Evolutionary conservation across 805 yeast species (phyloP).

Genomic region (Clavispora santaluciae): DNA sequence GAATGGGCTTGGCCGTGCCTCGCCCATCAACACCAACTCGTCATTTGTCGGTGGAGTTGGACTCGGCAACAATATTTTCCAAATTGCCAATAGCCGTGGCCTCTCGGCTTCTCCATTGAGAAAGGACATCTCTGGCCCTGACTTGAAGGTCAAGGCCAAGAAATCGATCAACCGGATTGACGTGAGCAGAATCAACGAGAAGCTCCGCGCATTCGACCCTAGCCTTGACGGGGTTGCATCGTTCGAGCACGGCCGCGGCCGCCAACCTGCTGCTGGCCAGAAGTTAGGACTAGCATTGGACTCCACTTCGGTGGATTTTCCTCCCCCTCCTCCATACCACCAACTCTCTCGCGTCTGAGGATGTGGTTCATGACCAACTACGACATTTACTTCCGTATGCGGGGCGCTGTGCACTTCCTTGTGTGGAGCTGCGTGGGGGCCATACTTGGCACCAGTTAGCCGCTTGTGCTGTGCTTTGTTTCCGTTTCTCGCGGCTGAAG

Average conservation of each 20-base stretch:
- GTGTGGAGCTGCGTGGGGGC: too few relatives aligned
- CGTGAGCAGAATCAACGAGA: conserved; percentile 23
- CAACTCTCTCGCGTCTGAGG: conserved; percentile 10
- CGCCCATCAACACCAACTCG: conserved; percentile 18
- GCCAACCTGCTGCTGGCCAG: neutral
- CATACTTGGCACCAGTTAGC: too few relatives aligned
- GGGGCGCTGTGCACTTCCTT: too few relatives aligned
- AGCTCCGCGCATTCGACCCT: conserved; percentile 10
- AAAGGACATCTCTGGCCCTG: conserved; percentile 7
- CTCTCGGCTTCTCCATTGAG: conserved; percentile 27
- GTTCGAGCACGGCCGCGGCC: neutral
- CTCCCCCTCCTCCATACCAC: conserved; percentile 16
- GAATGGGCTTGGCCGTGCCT: conserved; percentile 3
- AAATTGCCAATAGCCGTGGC: conserved; percentile 21
- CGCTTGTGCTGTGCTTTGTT: too few relatives aligned
- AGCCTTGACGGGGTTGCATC: neutral
- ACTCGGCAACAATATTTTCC: conserved; percentile 34
- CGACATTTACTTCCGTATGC: neutral
- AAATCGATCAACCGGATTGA: conserved; percentile 31
- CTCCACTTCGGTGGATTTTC: neutral
- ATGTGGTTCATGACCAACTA: neutral
- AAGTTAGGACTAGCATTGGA: neutral
- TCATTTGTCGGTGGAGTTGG: conserved; percentile 33
- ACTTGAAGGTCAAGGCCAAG: conserved; percentile 12
- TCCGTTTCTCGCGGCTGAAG: too few relatives aligned